Conservation (phyloP, 352 stramenopile species). For the Phytophthora litchii region DNA sequence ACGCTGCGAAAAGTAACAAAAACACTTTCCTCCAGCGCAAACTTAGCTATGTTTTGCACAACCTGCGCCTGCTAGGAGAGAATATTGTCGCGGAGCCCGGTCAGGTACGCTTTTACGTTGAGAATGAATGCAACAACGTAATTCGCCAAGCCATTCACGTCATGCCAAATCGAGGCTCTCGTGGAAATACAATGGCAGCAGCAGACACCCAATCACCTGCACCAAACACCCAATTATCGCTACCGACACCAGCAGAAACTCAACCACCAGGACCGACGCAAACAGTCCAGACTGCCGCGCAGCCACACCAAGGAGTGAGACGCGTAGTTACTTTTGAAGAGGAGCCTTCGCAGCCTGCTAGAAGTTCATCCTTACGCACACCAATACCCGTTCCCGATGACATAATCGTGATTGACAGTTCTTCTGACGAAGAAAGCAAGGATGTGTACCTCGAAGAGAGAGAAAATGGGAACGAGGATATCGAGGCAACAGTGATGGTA, state of each 20-base stretch:
- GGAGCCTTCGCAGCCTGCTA: neutral
- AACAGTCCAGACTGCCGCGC: conserved; percentile 6
- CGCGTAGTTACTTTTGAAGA: conserved; percentile 33
- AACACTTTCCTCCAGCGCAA: conserved; percentile 47
- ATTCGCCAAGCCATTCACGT: conserved; percentile 49
- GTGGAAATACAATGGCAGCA: neutral
- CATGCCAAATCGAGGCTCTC: conserved; percentile 41
- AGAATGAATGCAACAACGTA: conserved; percentile 41
- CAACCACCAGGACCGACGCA: neutral
- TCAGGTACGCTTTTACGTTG: conserved; percentile 54
- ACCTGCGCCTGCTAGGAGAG: conserved; percentile 48
- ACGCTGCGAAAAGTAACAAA: conserved; percentile 44
- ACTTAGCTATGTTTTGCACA: conserved; percentile 56
- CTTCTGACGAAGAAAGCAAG: conserved; percentile 31
- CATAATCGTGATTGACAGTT: conserved; percentile 34
- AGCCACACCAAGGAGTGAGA: conserved; percentile 9
- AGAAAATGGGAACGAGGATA: conserved; percentile 11
- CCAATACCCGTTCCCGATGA: conserved; percentile 2
- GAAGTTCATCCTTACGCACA: conserved; percentile 1
- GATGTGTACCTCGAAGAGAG: conserved; percentile 6
- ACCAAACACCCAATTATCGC: conserved; percentile 10
- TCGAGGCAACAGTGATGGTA: conserved; percentile 19
- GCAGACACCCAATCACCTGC: conserved; percentile 11
- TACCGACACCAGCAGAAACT: neutral
- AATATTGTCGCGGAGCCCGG: conserved; percentile 44